Conservation (phyloP, 2,329 filamentous ascomycete species). For the Fusarium duplospermum region DNA sequence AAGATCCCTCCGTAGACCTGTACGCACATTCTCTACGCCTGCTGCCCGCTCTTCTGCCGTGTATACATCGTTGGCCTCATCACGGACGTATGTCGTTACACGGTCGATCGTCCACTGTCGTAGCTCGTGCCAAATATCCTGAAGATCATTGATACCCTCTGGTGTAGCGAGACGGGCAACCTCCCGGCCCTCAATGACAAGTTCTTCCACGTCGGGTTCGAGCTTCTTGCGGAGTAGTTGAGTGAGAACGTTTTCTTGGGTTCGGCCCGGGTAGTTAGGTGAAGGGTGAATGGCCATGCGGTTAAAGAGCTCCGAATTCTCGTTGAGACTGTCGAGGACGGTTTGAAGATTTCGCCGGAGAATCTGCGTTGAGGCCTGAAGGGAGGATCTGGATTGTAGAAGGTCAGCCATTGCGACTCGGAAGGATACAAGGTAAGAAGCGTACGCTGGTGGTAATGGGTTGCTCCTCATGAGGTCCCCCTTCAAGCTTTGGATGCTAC, state of each 20-base stretch:
- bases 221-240: constrained; percentile 85
- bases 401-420: constrained; percentile 15
- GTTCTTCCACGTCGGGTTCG: constrained; percentile 80
- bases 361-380: constrained; percentile 78
- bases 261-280: constrained; percentile 78
- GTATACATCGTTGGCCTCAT: constrained; percentile 69
- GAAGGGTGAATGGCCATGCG: constrained; percentile 80
- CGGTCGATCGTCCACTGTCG: constrained; percentile 55
- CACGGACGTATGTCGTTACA: constrained; percentile 55
- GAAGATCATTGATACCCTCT: constrained; percentile 58
- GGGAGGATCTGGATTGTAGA: constrained; percentile 65
- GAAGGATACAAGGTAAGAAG: neutral
- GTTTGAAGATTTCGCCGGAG: constrained; percentile 77
- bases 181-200: constrained; percentile 73
- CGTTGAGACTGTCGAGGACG: constrained; percentile 72
- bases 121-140: constrained; percentile 67
- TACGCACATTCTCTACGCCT: constrained; percentile 77
- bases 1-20: constrained; percentile 71
- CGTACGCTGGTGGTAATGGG: constrained; percentile 74
- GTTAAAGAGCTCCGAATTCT: constrained; percentile 75
- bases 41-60: constrained; percentile 75
- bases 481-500: constrained; percentile 74
- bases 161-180: constrained; percentile 55
- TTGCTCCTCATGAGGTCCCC: constrained; percentile 70
- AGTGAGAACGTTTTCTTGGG: constrained; percentile 73